phyloP scores from a whole-genome alignment of 805 yeast species.

The Candida adriatica region DNA sequence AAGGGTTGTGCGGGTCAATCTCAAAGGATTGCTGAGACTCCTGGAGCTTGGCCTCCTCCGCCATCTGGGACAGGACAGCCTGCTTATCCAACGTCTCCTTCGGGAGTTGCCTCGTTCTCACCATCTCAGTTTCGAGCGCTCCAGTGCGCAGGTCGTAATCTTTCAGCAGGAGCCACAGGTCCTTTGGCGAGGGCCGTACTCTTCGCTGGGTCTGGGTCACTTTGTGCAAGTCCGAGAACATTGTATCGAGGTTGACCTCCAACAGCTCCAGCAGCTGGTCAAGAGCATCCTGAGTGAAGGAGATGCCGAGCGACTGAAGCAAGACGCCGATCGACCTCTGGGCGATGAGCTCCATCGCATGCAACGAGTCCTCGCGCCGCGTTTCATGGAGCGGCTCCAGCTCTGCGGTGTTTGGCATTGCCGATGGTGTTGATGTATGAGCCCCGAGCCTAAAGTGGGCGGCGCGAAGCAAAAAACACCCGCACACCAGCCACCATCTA shows the following conservation, averaged over 20 bases:
- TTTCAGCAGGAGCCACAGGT: slow-evolving; percentile 38
- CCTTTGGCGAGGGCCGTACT: slow-evolving; percentile 43
- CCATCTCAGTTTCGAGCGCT: slow-evolving; percentile 34
- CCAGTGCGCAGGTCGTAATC: slow-evolving; percentile 34
- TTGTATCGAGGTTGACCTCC: slow-evolving; percentile 28
- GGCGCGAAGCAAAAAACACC: too few species aligned
- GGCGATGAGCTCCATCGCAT: slow-evolving; percentile 27
- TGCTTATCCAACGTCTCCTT: slow-evolving; percentile 15
- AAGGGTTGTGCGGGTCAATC: slow-evolving; percentile 34
- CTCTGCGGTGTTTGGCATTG: not conserved
- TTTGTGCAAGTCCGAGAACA: slow-evolving; percentile 38
- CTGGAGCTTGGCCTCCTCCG: slow-evolving; percentile 10
- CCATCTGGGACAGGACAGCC: slow-evolving; percentile 9
- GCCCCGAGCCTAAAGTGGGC: too few species aligned
- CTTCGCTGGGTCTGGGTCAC: slow-evolving; percentile 57
- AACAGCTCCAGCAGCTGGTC: slow-evolving; percentile 31
- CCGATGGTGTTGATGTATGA: too few species aligned
- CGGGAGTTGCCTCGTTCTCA: slow-evolving; percentile 16
- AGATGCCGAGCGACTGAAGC: slow-evolving; percentile 27
- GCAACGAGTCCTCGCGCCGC: not conserved
- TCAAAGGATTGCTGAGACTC: slow-evolving; percentile 3
- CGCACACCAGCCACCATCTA: too few species aligned
- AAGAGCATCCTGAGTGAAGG: slow-evolving; percentile 29
- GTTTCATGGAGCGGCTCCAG: not conserved
- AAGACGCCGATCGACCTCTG: slow-evolving; percentile 31